A percentile compares a stretch with the other conserved stretches of the same genome.
These are phyloP conservation scores for Chalaropsis ovoidea DNA, from an alignment of 2,329 filamentous ascomycete species.

Conservation along the genomic window DNA sequence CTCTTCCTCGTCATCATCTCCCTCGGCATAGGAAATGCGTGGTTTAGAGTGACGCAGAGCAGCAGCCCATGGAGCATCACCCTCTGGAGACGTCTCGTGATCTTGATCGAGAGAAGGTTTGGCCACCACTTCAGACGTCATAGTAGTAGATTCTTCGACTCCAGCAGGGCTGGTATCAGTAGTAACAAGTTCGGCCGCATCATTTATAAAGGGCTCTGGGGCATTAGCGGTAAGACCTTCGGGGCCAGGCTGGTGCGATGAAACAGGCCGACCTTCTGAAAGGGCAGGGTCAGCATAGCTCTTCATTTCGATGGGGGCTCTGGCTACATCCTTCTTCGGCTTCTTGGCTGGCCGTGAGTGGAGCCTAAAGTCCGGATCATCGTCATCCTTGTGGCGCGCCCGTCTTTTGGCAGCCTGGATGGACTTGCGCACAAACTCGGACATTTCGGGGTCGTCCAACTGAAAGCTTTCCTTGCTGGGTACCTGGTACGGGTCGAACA, in stretches of 20 bases:
- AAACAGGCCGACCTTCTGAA: background rate
- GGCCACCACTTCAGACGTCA: too few species aligned
- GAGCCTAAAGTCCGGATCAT: conserved; percentile 47
- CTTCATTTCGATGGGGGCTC: background rate
- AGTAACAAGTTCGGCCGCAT: background rate
- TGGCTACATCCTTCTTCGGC: background rate
- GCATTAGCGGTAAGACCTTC: background rate
- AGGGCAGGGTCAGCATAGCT: conserved; percentile 1
- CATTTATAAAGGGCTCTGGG: background rate
- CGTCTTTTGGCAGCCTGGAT: conserved; percentile 45
- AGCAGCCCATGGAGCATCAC: background rate
- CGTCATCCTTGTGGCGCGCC: conserved; percentile 40
- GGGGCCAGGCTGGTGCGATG: background rate
- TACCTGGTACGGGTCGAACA: conserved; percentile 50
- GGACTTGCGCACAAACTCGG: conserved; percentile 47
- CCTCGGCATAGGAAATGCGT: conserved; percentile 27
- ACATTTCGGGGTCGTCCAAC: conserved; percentile 39
- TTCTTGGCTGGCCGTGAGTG: conserved; percentile 1
- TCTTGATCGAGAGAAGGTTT: background rate
- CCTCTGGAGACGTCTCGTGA: background rate
- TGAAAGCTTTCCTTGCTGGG: conserved; percentile 39
- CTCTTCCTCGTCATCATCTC: conserved; percentile 27
- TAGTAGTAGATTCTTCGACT: too few species aligned
- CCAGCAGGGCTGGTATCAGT: background rate
- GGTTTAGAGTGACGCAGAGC: conserved; percentile 28